Evolutionary conservation across 345 rosid genomes (phyloP).

Genomic region (Triadica sebifera): DNA sequence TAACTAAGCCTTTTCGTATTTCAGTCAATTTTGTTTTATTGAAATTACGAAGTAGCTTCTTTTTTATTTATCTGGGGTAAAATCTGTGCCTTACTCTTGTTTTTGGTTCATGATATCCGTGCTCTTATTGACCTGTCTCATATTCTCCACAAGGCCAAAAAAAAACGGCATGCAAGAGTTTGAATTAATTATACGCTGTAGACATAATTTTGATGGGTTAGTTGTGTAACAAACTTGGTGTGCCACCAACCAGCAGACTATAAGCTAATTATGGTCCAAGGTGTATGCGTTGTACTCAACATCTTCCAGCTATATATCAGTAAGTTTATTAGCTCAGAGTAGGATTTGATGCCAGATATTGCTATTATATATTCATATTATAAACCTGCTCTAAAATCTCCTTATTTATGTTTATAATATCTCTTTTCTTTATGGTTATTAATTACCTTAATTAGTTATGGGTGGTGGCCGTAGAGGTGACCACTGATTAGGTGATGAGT

Average conservation of each 20-base stretch:
- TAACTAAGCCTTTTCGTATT: too few relatives aligned
- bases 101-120: too few relatives aligned
- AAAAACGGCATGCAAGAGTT: not conserved
- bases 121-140: not conserved
- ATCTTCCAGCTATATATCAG: not conserved
- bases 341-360: not conserved
- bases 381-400: not conserved
- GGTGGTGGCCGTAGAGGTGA: too few relatives aligned
- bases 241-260: slow-evolving; percentile 13
- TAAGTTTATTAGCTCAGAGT: not conserved
- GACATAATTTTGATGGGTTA: not conserved
- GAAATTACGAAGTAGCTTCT: too few relatives aligned
- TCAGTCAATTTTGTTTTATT: too few relatives aligned
- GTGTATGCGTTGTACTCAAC: slow-evolving; percentile 2
- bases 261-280: not conserved
- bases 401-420: not conserved
- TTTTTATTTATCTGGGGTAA: too few relatives aligned
- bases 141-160: not conserved
- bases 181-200: not conserved
- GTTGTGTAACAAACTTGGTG: not conserved
- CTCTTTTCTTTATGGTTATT: not conserved
- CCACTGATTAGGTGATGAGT: not conserved
- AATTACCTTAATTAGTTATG: not conserved
- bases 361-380: too few relatives aligned
- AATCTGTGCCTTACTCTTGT: not conserved